Base-by-base conservation (phyloP, 331 rosid genomes). In the Erythrophleum ivorense region DNA sequence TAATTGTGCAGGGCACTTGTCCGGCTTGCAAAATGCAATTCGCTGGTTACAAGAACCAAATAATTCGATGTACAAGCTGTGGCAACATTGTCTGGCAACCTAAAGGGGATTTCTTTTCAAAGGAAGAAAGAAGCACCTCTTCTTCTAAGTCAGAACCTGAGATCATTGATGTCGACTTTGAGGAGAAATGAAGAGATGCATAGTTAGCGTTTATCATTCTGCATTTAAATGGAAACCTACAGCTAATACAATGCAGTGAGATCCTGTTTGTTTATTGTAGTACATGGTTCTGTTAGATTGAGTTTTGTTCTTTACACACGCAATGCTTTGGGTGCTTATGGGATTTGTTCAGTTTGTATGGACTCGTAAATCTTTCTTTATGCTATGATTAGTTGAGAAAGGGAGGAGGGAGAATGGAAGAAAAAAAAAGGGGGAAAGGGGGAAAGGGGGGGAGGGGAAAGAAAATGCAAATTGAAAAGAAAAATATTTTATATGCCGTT, bases 81-180 rank as follows among this genome's bases (percentile, higher is more conserved):
- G 97, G 98, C 83, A 95, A 95, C 89, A 89, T 83, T 45, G 98
- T 95, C 68, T 95, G 98, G 98, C 98, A 95, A 84, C 98, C 98
- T 8, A 91, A 89, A 83, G 97, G 93, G 38, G 91, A 88, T 83
- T 86, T 75, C 92, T 90, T 79, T 67, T 87, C 92, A 16, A 83
- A 86, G 72, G 90, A 64, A 43, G 83, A 88, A 33, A 83, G 81
- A 82, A 87, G 82, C 15, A 63, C 34, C 7, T 71, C 92, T 53
- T 73, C 94, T 52, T 89, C 97, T 6, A 95, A 88, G 87, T 88
- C 95, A 3, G 89, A 90, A 4, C 93, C 96, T 68, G 81, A 95
- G 24, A 86, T 95, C 45, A 95, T 95, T 12, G 98, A 95, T 74
- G 98, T 95, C 2, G 98, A 95, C 68, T 95, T 93, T 77, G 98